These are phyloP conservation scores for Daldinia decipiens DNA, from an alignment of 495 filamentous ascomycete species.

Conservation along the genomic window DNA sequence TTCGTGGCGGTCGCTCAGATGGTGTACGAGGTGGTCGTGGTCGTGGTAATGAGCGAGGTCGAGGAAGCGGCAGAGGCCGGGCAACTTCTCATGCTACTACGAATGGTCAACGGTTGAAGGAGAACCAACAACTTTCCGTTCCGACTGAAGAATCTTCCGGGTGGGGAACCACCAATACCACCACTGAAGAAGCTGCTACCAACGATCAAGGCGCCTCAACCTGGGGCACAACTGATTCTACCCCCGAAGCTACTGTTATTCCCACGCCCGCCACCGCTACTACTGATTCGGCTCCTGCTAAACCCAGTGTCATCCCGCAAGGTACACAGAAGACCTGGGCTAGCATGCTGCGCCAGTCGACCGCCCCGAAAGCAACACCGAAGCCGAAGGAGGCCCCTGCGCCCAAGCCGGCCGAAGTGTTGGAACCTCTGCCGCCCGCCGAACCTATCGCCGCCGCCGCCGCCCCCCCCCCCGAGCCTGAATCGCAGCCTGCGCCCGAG, in stretches of 20 bases:
- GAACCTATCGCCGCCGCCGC: conserved; percentile 37
- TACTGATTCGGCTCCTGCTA: conserved; percentile 41
- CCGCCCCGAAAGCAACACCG: conserved; percentile 54
- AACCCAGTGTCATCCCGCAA: conserved; percentile 49
- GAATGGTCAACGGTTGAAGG: conserved; percentile 60
- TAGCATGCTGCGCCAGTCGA: conserved; percentile 63
- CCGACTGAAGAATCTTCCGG: conserved; percentile 60
- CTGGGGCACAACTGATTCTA: conserved; percentile 38
- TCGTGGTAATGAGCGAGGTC: conserved; percentile 53
- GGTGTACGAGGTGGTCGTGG: conserved; percentile 75
- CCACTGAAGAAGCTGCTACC: conserved; percentile 46
- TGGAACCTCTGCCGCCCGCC: conserved; percentile 52
- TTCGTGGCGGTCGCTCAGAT: conserved; percentile 73
- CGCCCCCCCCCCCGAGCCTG: conserved; percentile 47
- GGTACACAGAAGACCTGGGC: conserved; percentile 64
- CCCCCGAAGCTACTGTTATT: conserved; percentile 35
- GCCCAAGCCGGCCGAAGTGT: conserved; percentile 53
- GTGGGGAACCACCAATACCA: conserved; percentile 51
- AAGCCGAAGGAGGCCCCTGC: conserved; percentile 58
- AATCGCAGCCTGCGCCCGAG: conserved; percentile 48
- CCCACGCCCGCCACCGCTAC: conserved; percentile 39
- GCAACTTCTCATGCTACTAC: conserved; percentile 65
- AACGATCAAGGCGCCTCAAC: conserved; percentile 40
- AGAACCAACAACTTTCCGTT: conserved; percentile 58
- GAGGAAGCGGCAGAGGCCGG: conserved; percentile 64